A percentile compares a stretch with the other conserved stretches of the same genome.
phyloP scores from a whole-genome alignment of 192 early-diverging fungal species.

The Geranomyces variabilis region DNA sequence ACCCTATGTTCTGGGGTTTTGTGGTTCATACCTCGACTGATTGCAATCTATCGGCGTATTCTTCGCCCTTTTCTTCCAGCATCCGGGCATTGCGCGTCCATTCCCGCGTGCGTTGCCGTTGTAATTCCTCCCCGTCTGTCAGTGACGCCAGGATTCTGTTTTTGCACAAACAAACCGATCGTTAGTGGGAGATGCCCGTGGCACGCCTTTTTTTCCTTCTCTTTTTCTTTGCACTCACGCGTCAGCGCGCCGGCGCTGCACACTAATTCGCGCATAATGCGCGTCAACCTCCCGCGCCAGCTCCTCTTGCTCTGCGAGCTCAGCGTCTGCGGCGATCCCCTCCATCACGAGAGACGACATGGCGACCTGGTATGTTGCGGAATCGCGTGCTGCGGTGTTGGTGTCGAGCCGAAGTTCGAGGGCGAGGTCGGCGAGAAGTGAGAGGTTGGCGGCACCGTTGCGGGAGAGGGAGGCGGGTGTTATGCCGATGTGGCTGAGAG shows the following conservation, averaged over 20 bases:
- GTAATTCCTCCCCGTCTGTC: not conserved
- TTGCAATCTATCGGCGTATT: slow-evolving; percentile 15
- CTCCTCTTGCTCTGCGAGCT: not conserved
- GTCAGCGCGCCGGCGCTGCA: not conserved
- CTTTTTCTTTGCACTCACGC: slow-evolving; percentile 8
- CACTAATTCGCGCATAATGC: not conserved
- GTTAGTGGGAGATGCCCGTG: not conserved
- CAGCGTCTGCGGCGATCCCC: not conserved
- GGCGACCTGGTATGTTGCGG: not conserved
- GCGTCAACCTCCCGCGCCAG: not conserved
- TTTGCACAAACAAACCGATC: not conserved
- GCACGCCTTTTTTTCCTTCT: not conserved
- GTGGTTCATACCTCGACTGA: not conserved
- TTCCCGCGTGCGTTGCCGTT: slow-evolving; percentile 14
- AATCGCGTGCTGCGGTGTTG: not conserved
- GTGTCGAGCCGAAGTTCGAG: not conserved
- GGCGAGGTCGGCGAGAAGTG: not conserved
- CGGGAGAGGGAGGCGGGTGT: not conserved
- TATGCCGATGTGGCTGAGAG: not conserved
- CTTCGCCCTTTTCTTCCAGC: slow-evolving; percentile 9
- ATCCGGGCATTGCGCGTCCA: slow-evolving; percentile 12
- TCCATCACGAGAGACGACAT: not conserved
- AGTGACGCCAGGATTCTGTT: not conserved
- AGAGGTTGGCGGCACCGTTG: not conserved
- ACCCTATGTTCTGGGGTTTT: not conserved